Evolutionary conservation across 441 rosid genomes (phyloP).

Genomic region (Corymbia calophylla): DNA sequence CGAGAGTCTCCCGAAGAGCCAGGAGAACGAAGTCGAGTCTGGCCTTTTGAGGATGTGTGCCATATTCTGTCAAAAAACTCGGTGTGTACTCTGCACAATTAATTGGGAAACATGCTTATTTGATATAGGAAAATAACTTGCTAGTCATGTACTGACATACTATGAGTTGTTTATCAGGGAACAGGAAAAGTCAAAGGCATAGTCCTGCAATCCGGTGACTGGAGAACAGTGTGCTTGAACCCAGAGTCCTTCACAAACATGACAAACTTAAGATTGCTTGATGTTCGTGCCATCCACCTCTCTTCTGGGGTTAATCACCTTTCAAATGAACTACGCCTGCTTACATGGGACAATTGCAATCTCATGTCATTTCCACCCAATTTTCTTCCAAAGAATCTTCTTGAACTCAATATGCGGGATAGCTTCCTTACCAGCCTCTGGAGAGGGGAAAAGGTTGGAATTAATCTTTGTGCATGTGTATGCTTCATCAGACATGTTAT

Average conservation of each 20-base stretch:
- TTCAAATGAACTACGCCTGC: conserved; percentile 19
- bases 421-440: not conserved
- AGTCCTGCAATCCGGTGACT: conserved; percentile 5
- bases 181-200: conserved; percentile 12
- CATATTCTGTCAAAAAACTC: not conserved
- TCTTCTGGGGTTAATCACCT: conserved; percentile 7
- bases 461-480: no score
- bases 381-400: not conserved
- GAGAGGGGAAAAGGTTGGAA: not conserved
- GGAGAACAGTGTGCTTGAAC: not conserved
- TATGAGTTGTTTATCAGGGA: not conserved
- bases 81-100: not conserved
- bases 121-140: not conserved
- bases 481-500: not conserved
- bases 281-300: not conserved
- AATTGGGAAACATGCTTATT: not conserved
- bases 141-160: not conserved
- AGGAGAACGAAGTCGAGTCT: conserved; percentile 22
- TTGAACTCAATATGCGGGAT: not conserved
- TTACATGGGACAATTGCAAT: conserved; percentile 9
- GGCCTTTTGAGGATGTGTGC: conserved; percentile 11
- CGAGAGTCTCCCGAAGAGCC: conserved; percentile 12
- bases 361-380: not conserved
- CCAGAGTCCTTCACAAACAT: conserved; percentile 18
- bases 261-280: conserved; percentile 25